These are phyloP conservation scores for Psilocybe subaeruginosa DNA, from an alignment of 768 basidiomycete species.

Conservation along the genomic window DNA sequence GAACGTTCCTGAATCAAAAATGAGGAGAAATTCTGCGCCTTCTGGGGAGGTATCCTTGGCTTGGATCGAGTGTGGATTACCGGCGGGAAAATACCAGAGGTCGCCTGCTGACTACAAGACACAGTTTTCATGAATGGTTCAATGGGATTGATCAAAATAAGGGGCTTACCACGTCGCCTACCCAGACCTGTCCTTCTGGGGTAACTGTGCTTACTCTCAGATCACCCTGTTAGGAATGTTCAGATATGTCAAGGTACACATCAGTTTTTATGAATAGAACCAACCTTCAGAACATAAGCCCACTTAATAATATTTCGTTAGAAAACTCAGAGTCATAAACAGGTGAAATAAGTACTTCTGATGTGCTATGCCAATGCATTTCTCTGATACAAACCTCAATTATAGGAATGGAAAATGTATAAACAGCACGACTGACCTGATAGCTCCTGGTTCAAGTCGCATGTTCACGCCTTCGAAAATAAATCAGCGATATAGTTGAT, in stretches of 20 bases:
- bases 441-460: slow-evolving; percentile 55
- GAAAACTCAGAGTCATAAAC: neutral
- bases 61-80: slow-evolving; percentile 58
- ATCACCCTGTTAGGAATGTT: slow-evolving; percentile 36
- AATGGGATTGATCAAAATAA: neutral
- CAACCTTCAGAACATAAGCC: slow-evolving; percentile 54
- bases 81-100: slow-evolving; percentile 64
- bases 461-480: slow-evolving; percentile 49
- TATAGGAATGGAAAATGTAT: neutral
- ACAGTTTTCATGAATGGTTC: neutral
- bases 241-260: neutral
- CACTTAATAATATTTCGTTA: slow-evolving; percentile 32
- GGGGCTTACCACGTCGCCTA: slow-evolving; percentile 53
- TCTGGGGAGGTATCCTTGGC: slow-evolving; percentile 48
- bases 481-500: neutral
- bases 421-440: slow-evolving; percentile 35
- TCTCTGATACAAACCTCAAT: slow-evolving; percentile 37
- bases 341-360: slow-evolving; percentile 35
- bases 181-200: slow-evolving; percentile 52
- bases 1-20: slow-evolving; percentile 46
- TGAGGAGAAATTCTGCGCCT: slow-evolving; percentile 57
- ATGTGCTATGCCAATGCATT: slow-evolving; percentile 59
- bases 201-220: slow-evolving; percentile 53
- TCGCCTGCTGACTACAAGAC: slow-evolving; percentile 35
- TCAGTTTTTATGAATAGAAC: no score